phyloP scores from a whole-genome alignment of 345 rosid genomes.

The Eucalyptus sp. region DNA sequence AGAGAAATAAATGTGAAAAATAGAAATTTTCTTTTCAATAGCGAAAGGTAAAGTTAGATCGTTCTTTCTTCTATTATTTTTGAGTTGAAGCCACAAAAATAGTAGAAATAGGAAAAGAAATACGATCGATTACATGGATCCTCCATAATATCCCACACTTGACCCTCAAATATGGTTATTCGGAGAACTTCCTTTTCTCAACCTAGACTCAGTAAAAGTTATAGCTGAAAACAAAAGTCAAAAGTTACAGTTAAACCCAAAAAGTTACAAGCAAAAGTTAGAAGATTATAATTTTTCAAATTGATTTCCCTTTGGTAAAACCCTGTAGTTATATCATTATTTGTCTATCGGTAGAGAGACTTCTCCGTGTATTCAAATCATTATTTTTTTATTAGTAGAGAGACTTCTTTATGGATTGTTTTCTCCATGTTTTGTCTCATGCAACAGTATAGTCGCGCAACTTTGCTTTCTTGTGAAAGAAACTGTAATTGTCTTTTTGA shows the following conservation, averaged over 20 bases:
- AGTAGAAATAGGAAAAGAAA: neutral
- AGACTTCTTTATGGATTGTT: neutral
- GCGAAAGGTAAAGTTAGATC: neutral
- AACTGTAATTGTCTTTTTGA: neutral
- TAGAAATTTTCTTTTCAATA: neutral
- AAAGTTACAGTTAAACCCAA: neutral
- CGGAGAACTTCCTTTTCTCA: neutral
- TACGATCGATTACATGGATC: neutral
- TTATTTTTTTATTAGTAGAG: neutral
- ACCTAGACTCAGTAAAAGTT: neutral
- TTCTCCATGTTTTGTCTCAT: neutral
- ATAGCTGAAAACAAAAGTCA: neutral
- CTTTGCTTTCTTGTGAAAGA: neutral
- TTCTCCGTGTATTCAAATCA: neutral
- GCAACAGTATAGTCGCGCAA: neutral
- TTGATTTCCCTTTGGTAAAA: neutral
- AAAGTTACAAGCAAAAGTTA: neutral
- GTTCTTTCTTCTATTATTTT: neutral
- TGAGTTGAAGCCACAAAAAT: neutral
- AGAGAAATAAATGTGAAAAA: neutral
- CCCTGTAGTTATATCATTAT: neutral
- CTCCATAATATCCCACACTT: neutral
- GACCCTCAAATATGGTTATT: neutral
- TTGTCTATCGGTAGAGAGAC: neutral
- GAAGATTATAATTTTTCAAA: neutral